A percentile compares a stretch with the other conserved stretches of the same genome.
These are phyloP conservation scores for Ogataea paradorogensis DNA, from an alignment of 805 yeast species.

Conservation along the genomic window DNA sequence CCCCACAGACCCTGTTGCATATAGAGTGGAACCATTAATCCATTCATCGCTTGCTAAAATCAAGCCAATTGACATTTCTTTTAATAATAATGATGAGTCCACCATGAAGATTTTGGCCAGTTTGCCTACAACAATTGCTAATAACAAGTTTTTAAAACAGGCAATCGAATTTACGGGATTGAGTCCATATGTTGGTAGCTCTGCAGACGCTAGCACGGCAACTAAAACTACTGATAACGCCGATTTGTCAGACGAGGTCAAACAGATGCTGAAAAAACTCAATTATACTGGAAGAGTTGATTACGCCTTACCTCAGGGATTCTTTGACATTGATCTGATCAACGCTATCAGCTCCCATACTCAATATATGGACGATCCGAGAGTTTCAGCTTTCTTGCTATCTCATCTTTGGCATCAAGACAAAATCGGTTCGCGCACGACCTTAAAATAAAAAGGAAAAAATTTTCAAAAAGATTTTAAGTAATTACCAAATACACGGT, in stretches of 20 bases:
- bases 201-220: not conserved
- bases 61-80: slow-evolving; percentile 58
- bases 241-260: slow-evolving; percentile 29
- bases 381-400: slow-evolving; percentile 76
- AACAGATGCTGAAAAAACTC: slow-evolving; percentile 40
- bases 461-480: not conserved
- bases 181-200: slow-evolving; percentile 1
- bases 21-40: slow-evolving; percentile 84
- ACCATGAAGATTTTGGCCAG: slow-evolving; percentile 19
- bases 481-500: slow-evolving; percentile 5
- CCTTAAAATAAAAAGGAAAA: slow-evolving; percentile 6
- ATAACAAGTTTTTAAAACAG: slow-evolving; percentile 27
- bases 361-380: slow-evolving; percentile 81
- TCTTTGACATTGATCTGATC: slow-evolving; percentile 74
- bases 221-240: slow-evolving; percentile 5
- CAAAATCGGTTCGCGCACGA: slow-evolving; percentile 2
- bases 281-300: slow-evolving; percentile 81
- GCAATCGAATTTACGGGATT: slow-evolving; percentile 19
- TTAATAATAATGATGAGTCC: slow-evolving; percentile 43
- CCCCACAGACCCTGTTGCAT: slow-evolving; percentile 89
- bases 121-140: slow-evolving; percentile 24
- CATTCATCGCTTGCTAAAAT: slow-evolving; percentile 44
- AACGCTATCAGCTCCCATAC: slow-evolving; percentile 87
- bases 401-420: slow-evolving; percentile 44
- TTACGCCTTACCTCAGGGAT: slow-evolving; percentile 72